phyloP scores from a whole-genome alignment of 768 basidiomycete genomes.

The Lyophyllum decastes region DNA sequence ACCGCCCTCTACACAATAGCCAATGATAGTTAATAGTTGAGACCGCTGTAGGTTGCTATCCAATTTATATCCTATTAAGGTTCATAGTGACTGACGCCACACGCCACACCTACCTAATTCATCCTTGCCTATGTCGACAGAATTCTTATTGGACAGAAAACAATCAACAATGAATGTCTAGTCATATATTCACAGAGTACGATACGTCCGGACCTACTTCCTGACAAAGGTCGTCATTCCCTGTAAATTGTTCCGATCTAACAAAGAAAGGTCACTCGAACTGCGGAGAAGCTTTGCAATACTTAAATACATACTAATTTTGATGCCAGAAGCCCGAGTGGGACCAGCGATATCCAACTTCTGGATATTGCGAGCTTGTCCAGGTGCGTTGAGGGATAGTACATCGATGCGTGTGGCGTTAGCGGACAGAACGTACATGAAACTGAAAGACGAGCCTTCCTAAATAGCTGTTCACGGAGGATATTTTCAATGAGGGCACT shows the following conservation, averaged over 20 bases:
- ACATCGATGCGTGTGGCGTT: conserved; percentile 41
- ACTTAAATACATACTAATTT: conserved; percentile 31
- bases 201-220: conserved; percentile 3
- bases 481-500: conserved; percentile 1
- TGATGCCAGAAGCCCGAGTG: conserved; percentile 30
- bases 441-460: conserved; percentile 24
- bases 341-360: conserved; percentile 32
- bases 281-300: neutral
- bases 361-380: conserved; percentile 31
- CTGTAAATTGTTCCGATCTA: conserved; percentile 35
- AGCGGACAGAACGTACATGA: conserved; percentile 40
- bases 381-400: conserved; percentile 37
- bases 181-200: neutral
- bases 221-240: conserved; percentile 35
- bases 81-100: too few species aligned
- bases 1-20: too few species aligned
- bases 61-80: too few species aligned
- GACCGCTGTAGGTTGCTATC: too few species aligned
- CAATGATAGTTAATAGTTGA: too few species aligned
- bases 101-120: too few species aligned
- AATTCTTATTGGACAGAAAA: too few species aligned
- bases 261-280: neutral
- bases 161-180: neutral
- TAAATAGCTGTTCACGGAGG: neutral
- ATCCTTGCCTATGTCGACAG: neutral